phyloP scores from a whole-genome alignment of 1,284 basidiomycete species.

The Tilletia caries region DNA sequence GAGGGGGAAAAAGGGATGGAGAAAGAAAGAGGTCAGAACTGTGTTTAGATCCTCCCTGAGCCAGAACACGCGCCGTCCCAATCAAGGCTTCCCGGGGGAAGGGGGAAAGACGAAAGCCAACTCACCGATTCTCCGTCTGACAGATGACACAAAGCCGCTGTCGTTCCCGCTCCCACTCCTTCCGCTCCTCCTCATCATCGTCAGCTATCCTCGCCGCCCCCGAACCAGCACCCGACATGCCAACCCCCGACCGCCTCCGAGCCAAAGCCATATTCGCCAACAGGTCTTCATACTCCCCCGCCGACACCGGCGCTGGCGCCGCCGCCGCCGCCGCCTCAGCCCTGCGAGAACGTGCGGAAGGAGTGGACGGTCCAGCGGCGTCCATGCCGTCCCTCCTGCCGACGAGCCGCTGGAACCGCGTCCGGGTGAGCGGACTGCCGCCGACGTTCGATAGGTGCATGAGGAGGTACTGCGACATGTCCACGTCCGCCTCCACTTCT shows the following conservation, averaged over 20 bases:
- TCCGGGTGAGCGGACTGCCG: neutral
- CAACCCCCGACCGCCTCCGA: neutral
- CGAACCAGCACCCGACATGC: neutral
- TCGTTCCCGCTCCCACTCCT: constrained; percentile 21
- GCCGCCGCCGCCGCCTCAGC: too few species aligned
- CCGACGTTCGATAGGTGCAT: neutral
- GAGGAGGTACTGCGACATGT: constrained; percentile 9
- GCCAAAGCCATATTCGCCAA: too few species aligned
- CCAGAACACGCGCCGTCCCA: too few species aligned
- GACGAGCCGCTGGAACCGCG: neutral
- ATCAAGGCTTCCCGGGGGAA: too few species aligned
- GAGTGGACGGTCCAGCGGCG: too few species aligned
- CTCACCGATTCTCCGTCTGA: constrained; percentile 26
- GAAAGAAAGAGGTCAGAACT: too few species aligned
- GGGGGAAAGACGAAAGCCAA: neutral
- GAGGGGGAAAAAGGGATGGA: too few species aligned
- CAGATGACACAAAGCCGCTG: constrained; percentile 33
- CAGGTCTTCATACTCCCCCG: neutral
- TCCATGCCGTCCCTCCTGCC: too few species aligned
- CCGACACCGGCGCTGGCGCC: too few species aligned
- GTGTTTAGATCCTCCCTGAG: too few species aligned
- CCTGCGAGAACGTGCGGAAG: constrained; percentile 1
- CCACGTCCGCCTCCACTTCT: neutral
- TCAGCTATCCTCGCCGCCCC: neutral
- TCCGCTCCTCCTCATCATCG: neutral